phyloP scores from a whole-genome alignment of 352 stramenopile species.

The Phytophthora citrophthora region DNA sequence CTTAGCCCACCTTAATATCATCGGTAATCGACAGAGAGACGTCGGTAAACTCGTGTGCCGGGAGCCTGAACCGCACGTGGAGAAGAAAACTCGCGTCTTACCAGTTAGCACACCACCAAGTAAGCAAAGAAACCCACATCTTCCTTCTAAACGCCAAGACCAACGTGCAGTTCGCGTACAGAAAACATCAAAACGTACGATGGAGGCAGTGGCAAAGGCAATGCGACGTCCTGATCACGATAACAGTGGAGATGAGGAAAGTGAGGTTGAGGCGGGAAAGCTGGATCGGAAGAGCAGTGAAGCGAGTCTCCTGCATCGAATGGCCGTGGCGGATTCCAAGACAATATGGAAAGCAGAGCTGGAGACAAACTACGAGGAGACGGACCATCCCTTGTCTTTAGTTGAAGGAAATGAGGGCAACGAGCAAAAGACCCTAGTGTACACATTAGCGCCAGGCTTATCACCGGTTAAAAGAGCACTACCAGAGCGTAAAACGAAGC shows the following conservation, averaged over 20 bases:
- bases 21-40: constrained; percentile 71
- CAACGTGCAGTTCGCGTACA: constrained; percentile 57
- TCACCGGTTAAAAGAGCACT: constrained; percentile 36
- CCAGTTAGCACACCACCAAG: constrained; percentile 24
- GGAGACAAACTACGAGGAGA: constrained; percentile 59
- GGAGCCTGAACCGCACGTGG: constrained; percentile 46
- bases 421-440: neutral
- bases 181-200: constrained; percentile 47
- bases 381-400: constrained; percentile 7
- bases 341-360: constrained; percentile 61
- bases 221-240: constrained; percentile 11
- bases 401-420: constrained; percentile 1
- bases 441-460: constrained; percentile 12
- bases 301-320: constrained; percentile 55
- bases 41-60: constrained; percentile 63
- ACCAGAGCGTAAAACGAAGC: constrained; percentile 69
- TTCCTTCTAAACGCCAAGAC: constrained; percentile 51
- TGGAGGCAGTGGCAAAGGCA: constrained; percentile 51
- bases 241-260: constrained; percentile 8
- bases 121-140: constrained; percentile 51
- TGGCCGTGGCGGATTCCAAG: constrained; percentile 54
- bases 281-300: constrained; percentile 62
- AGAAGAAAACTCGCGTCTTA: constrained; percentile 49
- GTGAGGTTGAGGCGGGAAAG: constrained; percentile 25
- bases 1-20: constrained; percentile 62